Conservation (phyloP, 2,329 filamentous ascomycete species). For the Monilinia fructigena region DNA sequence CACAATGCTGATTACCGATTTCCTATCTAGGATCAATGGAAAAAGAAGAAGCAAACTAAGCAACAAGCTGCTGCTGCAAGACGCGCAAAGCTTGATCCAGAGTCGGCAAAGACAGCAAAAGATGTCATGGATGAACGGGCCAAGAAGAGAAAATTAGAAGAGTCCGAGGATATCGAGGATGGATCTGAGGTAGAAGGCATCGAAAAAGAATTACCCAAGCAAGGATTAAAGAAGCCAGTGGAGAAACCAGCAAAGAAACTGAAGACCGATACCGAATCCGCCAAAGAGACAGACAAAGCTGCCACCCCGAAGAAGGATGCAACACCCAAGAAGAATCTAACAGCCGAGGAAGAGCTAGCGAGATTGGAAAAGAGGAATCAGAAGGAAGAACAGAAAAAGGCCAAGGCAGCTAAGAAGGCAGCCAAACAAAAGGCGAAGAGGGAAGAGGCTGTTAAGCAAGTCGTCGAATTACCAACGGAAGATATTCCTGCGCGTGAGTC, state of each 20-base stretch:
- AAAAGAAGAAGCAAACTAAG: slow-evolving; percentile 92
- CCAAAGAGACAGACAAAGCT: slow-evolving; percentile 32
- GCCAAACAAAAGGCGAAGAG: slow-evolving; percentile 44
- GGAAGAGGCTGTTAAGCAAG: slow-evolving; percentile 22
- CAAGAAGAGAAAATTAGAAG: slow-evolving; percentile 78
- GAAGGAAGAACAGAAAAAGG: slow-evolving; percentile 40
- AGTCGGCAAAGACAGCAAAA: slow-evolving; percentile 85
- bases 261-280: slow-evolving; percentile 43
- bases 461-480: slow-evolving; percentile 10
- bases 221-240: slow-evolving; percentile 56
- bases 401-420: slow-evolving; percentile 46
- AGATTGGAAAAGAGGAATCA: slow-evolving; percentile 26
- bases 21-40: slow-evolving; percentile 77
- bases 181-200: slow-evolving; percentile 45
- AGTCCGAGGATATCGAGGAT: slow-evolving; percentile 51
- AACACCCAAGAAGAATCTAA: background rate
- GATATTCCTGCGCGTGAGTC: slow-evolving; percentile 35
- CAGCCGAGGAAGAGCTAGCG: slow-evolving; percentile 14
- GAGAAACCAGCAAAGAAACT: slow-evolving; percentile 52
- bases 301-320: slow-evolving; percentile 35
- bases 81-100: slow-evolving; percentile 85
- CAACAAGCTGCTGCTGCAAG: slow-evolving; percentile 80
- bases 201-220: slow-evolving; percentile 59
- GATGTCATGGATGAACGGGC: slow-evolving; percentile 84
- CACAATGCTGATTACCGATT: slow-evolving; percentile 26